Evolutionary conservation across 495 filamentous ascomycete genomes (phyloP).

Genomic region (Penicillium simplicissimum): DNA sequence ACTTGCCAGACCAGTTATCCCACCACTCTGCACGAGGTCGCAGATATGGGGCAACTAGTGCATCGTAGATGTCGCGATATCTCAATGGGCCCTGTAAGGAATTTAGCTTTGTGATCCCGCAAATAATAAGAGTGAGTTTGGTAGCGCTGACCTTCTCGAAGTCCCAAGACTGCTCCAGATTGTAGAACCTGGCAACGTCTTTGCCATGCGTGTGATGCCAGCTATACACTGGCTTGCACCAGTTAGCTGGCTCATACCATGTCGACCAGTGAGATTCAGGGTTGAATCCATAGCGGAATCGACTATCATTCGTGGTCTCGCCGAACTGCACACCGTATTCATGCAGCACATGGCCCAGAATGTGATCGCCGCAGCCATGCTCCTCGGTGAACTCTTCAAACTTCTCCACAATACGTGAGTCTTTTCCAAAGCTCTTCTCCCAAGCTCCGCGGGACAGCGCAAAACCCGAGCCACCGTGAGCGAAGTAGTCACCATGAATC

Average conservation of each 20-base stretch:
- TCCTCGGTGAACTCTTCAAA: slow-evolving; percentile 36
- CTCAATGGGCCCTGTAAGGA: slow-evolving; percentile 15
- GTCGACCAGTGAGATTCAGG: slow-evolving; percentile 42
- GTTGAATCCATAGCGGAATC: slow-evolving; percentile 50
- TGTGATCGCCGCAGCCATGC: slow-evolving; percentile 52
- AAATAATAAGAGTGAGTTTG: background rate
- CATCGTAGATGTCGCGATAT: slow-evolving; percentile 29
- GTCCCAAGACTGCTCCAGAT: slow-evolving; percentile 25
- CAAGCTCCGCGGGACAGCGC: slow-evolving; percentile 54
- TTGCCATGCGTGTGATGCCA: slow-evolving; percentile 47
- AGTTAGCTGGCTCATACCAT: slow-evolving; percentile 32
- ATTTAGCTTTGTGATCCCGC: background rate
- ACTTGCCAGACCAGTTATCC: slow-evolving; percentile 29
- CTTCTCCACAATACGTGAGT: slow-evolving; percentile 34
- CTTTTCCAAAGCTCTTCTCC: slow-evolving; percentile 37
- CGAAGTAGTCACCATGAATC: slow-evolving; percentile 48
- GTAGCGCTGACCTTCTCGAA: slow-evolving; percentile 20
- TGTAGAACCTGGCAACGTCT: slow-evolving; percentile 32
- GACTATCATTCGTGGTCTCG: slow-evolving; percentile 37
- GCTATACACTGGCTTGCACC: slow-evolving; percentile 52
- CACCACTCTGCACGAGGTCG: slow-evolving; percentile 26
- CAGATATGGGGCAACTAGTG: slow-evolving; percentile 22
- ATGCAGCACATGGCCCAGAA: slow-evolving; percentile 49
- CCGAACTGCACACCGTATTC: slow-evolving; percentile 45
- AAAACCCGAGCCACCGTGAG: slow-evolving; percentile 62